Evolutionary conservation across 805 yeast species (phyloP).

Genomic region (Wickerhamiella vanderwaltii): DNA sequence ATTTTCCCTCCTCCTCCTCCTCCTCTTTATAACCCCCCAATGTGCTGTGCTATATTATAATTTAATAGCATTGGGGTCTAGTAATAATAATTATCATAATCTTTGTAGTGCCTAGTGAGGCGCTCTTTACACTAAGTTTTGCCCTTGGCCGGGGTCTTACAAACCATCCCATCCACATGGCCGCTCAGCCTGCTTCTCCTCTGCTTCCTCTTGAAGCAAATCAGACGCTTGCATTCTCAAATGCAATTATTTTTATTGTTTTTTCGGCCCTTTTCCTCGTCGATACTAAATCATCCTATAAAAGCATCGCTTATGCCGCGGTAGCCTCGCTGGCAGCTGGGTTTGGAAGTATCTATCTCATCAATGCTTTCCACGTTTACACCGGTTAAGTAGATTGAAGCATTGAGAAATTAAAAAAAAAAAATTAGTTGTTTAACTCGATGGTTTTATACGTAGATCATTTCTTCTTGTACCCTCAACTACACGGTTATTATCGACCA

Average conservation of each 20-base stretch:
- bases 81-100: too few species aligned
- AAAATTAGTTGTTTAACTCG: not conserved
- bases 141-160: too few species aligned
- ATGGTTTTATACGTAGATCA: not conserved
- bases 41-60: too few species aligned
- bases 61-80: too few species aligned
- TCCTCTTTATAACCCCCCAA: too few species aligned
- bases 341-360: slow-evolving; percentile 32
- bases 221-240: slow-evolving; percentile 17
- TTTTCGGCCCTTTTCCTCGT: slow-evolving; percentile 19
- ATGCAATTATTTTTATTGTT: slow-evolving; percentile 17
- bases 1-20: too few species aligned
- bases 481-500: too few species aligned
- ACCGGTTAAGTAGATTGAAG: slow-evolving; percentile 25
- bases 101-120: too few species aligned
- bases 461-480: too few species aligned
- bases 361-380: slow-evolving; percentile 38
- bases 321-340: slow-evolving; percentile 28
- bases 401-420: not conserved
- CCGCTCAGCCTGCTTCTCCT: slow-evolving; percentile 17
- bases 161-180: too few species aligned
- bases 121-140: too few species aligned
- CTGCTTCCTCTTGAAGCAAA: slow-evolving; percentile 21
- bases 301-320: slow-evolving; percentile 23
- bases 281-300: slow-evolving; percentile 17